Base-by-base conservation (phyloP, 2,329 filamentous ascomycete genomes). In the Drechslerella coelobrocha region DNA sequence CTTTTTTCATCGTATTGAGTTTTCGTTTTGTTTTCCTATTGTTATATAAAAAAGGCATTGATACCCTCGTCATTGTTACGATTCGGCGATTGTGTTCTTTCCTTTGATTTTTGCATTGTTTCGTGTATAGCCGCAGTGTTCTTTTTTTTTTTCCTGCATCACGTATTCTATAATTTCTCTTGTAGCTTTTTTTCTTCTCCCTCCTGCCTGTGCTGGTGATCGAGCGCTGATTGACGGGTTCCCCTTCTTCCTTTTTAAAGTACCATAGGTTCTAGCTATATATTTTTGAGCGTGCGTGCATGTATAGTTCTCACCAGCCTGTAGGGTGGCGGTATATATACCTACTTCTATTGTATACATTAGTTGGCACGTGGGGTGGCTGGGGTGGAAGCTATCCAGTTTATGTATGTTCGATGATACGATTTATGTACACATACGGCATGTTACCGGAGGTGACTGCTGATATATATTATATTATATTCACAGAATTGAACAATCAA, bases 11-110 rank as follows among this genome's bases (percentile, higher is more conserved):
- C 48, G 14, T 48, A 4, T 6, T 55, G 47, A 54, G 26, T 29
- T 45, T 19, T 34, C 21, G 48, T 52, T 53, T 48, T 55, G 34
- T 19, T 26, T 34, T 51, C 41, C 41, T 51, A 52, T n/a, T 54
- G 52, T 71, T 62, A 52, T 48, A 4, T 34, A 26, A 39, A 63
- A 66, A 71, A 63, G 53, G 59, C 66, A 71, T 71, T 53, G 66
- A 71, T 71, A 71, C 66, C 66, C 66, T 63, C 52, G 47, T 63
- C 34, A 55, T 57, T 45, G 17, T 19, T 45, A 45, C 41, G 47
- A 37, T 31, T 31, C 29, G 29, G 29, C 12, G 29, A 31, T 31
- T 31, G 29, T 59, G 27, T 59, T 48, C 24, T 45, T 45, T 45
- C 41, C 41, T 45, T 45, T 45, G 53, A 23, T 26, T 57, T 56